Percentiles rank a stretch among this genome's conserved stretches.
Conservation (phyloP, 2,329 filamentous ascomycete species). For the Aquanectria penicillioides region DNA sequence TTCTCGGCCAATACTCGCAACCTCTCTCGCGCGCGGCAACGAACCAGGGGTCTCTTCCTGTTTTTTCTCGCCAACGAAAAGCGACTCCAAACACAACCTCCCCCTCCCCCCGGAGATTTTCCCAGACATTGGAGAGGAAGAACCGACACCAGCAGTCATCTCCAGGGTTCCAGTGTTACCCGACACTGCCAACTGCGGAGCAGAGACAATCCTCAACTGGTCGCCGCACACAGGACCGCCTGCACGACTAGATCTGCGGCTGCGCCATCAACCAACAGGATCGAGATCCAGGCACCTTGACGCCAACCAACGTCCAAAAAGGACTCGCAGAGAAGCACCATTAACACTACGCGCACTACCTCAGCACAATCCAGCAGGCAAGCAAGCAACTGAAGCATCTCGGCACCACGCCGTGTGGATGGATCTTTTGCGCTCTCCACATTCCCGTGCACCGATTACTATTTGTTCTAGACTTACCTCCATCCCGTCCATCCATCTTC, state of each 20-base stretch:
- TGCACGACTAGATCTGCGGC: conserved; percentile 13
- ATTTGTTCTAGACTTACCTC: conserved; percentile 15
- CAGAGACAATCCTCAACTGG: conserved; percentile 11
- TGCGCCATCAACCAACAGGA: conserved; percentile 14
- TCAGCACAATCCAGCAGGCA: background rate
- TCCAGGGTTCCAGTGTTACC: conserved; percentile 14
- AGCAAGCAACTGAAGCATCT: conserved; percentile 9
- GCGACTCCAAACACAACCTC: background rate
- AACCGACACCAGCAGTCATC: conserved; percentile 4
- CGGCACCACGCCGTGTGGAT: background rate
- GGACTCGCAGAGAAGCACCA: background rate
- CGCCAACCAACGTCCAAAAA: conserved; percentile 4
- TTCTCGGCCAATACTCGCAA: no score
- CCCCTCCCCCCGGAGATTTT: background rate
- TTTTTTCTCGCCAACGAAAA: background rate
- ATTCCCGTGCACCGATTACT: conserved; percentile 2
- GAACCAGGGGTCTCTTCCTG: background rate
- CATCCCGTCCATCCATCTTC: conserved; percentile 8
- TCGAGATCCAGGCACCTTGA: conserved; percentile 1
- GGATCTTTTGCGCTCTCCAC: conserved; percentile 5
- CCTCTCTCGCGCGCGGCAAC: background rate
- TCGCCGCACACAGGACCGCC: background rate
- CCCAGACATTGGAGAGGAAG: conserved; percentile 4
- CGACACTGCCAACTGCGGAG: conserved; percentile 17
- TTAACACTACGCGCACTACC: background rate